Percentiles rank a stretch among this genome's conserved stretches.
phyloP scores from a whole-genome alignment of 1,139 yeast genomes.

The Yueomyces sp. region DNA sequence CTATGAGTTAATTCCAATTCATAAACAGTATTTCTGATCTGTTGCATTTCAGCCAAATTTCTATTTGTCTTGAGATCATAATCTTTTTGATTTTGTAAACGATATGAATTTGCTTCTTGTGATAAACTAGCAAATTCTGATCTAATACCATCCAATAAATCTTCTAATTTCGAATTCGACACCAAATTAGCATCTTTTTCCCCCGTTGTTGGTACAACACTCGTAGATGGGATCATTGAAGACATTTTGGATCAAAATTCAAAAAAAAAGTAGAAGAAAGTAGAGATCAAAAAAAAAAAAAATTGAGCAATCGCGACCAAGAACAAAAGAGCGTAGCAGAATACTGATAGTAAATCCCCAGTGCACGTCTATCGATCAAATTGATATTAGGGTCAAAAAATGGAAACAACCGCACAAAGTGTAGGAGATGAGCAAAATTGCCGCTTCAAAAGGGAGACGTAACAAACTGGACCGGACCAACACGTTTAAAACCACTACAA shows the following conservation, averaged over 20 bases:
- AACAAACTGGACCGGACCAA: too few species aligned
- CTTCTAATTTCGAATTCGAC: conserved; percentile 23
- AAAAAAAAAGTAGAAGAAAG: background rate
- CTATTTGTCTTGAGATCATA: conserved; percentile 82
- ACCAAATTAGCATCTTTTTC: background rate
- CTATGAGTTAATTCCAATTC: conserved; percentile 92
- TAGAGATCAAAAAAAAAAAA: background rate
- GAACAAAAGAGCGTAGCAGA: too few species aligned
- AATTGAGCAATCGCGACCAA: too few species aligned
- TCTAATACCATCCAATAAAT: conserved; percentile 82
- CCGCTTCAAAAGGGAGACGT: too few species aligned
- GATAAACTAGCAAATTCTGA: conserved; percentile 82
- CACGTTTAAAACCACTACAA: too few species aligned
- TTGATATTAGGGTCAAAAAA: too few species aligned
- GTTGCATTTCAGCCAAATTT: conserved; percentile 90
- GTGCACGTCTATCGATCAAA: too few species aligned
- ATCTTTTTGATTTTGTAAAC: conserved; percentile 80
- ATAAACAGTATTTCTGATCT: conserved; percentile 84
- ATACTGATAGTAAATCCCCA: too few species aligned
- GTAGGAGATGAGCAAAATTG: too few species aligned
- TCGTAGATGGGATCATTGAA: too few species aligned
- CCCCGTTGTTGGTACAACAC: too few species aligned
- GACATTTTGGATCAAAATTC: conserved; percentile 1
- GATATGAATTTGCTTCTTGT: conserved; percentile 75
- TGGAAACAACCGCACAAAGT: too few species aligned